Conservation (phyloP, 805 yeast species). For the Lipomyces spencermartinsiae region DNA sequence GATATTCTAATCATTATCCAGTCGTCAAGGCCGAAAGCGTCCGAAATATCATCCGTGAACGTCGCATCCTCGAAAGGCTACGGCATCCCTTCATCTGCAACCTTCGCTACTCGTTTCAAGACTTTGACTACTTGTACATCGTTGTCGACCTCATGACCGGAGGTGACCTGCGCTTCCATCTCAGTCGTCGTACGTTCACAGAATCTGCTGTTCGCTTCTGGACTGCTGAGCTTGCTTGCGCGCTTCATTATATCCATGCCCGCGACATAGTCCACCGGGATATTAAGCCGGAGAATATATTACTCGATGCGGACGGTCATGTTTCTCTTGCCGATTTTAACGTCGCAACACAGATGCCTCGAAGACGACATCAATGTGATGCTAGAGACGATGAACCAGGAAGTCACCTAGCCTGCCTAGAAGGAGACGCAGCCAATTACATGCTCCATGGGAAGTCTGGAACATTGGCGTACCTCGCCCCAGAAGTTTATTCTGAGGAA, state of each 20-base stretch:
- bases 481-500: conserved; percentile 40
- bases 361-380: background rate
- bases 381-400: background rate
- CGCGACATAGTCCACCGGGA: conserved; percentile 36
- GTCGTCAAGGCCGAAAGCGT: conserved; percentile 32
- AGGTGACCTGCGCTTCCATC: conserved; percentile 44
- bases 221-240: conserved; percentile 44
- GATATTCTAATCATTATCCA: background rate
- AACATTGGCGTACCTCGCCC: conserved; percentile 43
- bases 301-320: conserved; percentile 70
- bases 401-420: background rate
- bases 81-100: conserved; percentile 43
- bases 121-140: conserved; percentile 39
- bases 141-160: conserved; percentile 43
- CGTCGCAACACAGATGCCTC: conserved; percentile 45
- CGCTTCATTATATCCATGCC: conserved; percentile 40
- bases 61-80: conserved; percentile 40
- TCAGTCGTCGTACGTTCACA: conserved; percentile 37
- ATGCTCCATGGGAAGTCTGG: conserved; percentile 40
- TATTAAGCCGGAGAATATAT: conserved; percentile 48
- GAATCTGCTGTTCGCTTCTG: conserved; percentile 42
- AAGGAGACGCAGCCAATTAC: background rate
- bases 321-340: conserved; percentile 63
- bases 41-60: conserved; percentile 40
- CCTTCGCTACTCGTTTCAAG: conserved; percentile 43